Percentiles rank a stretch among this genome's conserved stretches.
These are phyloP conservation scores for Neonectria sp. DNA, from an alignment of 2,329 filamentous ascomycete genomes.

Conservation along the genomic window DNA sequence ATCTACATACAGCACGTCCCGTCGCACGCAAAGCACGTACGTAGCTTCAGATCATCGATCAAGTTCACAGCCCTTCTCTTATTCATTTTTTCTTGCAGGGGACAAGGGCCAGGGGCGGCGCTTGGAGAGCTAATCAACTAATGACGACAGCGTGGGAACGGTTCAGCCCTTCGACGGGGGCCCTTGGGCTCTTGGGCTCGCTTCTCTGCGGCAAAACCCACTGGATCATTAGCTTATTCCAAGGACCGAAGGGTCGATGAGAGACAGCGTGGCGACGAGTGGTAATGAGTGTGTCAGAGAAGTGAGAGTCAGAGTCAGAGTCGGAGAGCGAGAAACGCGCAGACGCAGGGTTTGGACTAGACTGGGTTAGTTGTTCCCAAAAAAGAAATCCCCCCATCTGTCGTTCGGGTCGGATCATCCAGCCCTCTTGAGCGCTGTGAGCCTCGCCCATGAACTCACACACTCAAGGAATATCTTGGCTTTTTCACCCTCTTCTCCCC, in stretches of 20 bases:
- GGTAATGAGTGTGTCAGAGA: not conserved
- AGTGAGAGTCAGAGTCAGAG: not conserved
- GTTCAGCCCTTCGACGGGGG: slow-evolving; percentile 1
- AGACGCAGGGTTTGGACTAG: not conserved
- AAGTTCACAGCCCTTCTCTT: not conserved
- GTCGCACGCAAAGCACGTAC: not conserved
- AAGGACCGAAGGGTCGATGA: not conserved
- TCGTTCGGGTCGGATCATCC: slow-evolving; percentile 30
- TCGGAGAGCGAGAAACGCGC: not conserved
- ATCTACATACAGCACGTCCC: not conserved
- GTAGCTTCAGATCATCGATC: not conserved
- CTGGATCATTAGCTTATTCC: slow-evolving; percentile 20
- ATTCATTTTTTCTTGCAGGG: not conserved
- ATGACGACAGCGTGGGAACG: not conserved
- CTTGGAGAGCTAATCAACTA: slow-evolving; percentile 5
- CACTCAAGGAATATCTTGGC: not conserved
- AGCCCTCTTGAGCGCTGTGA: slow-evolving; percentile 9
- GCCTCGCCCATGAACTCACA: not conserved
- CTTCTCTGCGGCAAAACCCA: not conserved
- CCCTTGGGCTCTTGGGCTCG: not conserved
- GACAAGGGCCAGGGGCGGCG: not conserved
- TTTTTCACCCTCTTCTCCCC: slow-evolving; percentile 10
- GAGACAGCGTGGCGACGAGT: not conserved
- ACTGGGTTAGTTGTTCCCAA: slow-evolving; percentile 9
- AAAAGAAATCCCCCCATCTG: slow-evolving; percentile 4